Conservation (phyloP, 139 green algal genomes). For the Dunaliella sp. region DNA sequence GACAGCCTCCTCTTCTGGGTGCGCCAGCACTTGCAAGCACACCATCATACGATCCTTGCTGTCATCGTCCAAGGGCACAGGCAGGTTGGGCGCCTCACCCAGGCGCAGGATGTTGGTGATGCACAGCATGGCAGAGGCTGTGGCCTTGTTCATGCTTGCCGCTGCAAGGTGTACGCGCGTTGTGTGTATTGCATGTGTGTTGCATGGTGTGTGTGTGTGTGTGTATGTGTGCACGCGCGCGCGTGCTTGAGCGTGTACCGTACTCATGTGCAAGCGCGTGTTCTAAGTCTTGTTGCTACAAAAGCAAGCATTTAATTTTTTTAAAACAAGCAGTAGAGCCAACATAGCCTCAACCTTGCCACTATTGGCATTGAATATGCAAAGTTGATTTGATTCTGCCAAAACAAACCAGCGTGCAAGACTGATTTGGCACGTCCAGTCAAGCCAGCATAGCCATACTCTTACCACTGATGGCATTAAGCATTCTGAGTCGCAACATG, state of each 20-base stretch:
- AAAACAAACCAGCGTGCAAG: too few relatives aligned
- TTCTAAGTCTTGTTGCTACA: too few relatives aligned
- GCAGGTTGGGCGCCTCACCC: slow-evolving; percentile 53
- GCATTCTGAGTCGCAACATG: slow-evolving; percentile 70
- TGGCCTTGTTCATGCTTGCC: slow-evolving; percentile 43
- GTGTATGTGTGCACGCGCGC: too few relatives aligned
- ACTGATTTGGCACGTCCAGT: too few relatives aligned
- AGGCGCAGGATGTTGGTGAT: slow-evolving; percentile 85
- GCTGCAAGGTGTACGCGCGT: not conserved
- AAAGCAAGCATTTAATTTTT: too few relatives aligned
- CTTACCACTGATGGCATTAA: slow-evolving; percentile 32
- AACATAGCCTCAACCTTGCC: too few relatives aligned
- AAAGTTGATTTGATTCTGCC: too few relatives aligned
- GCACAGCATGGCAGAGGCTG: slow-evolving; percentile 76
- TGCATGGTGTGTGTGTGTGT: too few relatives aligned
- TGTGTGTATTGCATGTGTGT: too few relatives aligned
- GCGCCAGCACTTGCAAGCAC: slow-evolving; percentile 69
- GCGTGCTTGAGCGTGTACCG: too few relatives aligned
- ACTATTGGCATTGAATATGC: too few relatives aligned
- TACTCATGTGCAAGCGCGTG: too few relatives aligned
- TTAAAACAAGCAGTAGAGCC: not conserved
- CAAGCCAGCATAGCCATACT: not conserved
- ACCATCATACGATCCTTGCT: slow-evolving; percentile 75
- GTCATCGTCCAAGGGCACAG: slow-evolving; percentile 73
- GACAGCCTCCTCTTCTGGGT: slow-evolving; percentile 13